phyloP scores from a whole-genome alignment of 2,329 filamentous ascomycete species.

The Aspergillus spinulosporus region DNA sequence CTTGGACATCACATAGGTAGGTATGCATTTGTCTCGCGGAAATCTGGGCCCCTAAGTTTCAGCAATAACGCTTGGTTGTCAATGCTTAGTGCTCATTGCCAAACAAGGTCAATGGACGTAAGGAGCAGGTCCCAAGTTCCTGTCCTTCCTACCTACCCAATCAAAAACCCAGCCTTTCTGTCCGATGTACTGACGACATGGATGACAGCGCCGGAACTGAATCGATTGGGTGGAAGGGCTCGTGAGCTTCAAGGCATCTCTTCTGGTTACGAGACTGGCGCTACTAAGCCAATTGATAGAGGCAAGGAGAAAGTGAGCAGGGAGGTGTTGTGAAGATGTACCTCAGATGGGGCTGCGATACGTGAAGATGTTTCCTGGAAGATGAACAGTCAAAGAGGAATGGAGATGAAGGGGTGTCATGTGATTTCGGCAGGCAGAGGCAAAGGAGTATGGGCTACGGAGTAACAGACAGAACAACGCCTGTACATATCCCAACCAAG shows the following conservation, averaged over 20 bases:
- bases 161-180: background rate
- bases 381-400: no score
- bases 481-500: no score
- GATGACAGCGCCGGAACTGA: slow-evolving; percentile 1
- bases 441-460: no score
- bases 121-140: background rate
- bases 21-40: background rate
- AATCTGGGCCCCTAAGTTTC: background rate
- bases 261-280: slow-evolving; percentile 3
- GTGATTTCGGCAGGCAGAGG: no score
- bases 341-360: background rate
- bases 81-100: background rate
- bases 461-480: no score
- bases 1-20: background rate
- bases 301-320: background rate
- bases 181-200: slow-evolving; percentile 7
- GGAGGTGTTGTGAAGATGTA: background rate
- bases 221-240: slow-evolving; percentile 4
- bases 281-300: background rate
- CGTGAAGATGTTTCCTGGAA: background rate
- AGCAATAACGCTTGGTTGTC: background rate
- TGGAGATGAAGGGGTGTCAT: no score
- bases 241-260: background rate
- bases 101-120: background rate
- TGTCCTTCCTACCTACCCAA: slow-evolving; percentile 1